A percentile compares a stretch with the other conserved stretches of the same genome.
These are phyloP conservation scores for Saturnispora serradocipensis DNA, from an alignment of 805 yeast genomes.

Conservation along the genomic window DNA sequence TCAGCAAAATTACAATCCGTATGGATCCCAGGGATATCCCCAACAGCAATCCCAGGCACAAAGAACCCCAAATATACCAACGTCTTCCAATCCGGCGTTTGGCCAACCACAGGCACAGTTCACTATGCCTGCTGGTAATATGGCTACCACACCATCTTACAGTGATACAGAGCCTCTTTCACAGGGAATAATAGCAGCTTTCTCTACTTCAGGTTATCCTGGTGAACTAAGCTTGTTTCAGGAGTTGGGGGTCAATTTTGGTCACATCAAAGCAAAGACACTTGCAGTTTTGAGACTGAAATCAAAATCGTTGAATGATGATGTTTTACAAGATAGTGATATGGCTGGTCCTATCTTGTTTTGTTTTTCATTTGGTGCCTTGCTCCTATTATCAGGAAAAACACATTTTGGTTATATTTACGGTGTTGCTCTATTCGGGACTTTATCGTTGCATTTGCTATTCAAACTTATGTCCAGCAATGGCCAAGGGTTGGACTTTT, in stretches of 20 bases:
- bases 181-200: conserved; percentile 78
- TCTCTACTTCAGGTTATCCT: conserved; percentile 86
- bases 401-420: conserved; percentile 95
- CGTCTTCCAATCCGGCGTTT: neutral
- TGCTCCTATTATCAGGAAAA: conserved; percentile 78
- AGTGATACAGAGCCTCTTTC: conserved; percentile 7
- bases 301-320: conserved; percentile 49
- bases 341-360: conserved; percentile 92
- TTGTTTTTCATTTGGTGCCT: conserved; percentile 77
- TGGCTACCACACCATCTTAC: conserved; percentile 2
- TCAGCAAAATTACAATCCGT: conserved; percentile 9
- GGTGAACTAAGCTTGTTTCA: conserved; percentile 92
- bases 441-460: conserved; percentile 71
- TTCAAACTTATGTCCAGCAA: conserved; percentile 75
- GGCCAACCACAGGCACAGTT: conserved; percentile 4
- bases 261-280: conserved; percentile 78
- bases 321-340: conserved; percentile 80
- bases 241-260: conserved; percentile 88
- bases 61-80: neutral
- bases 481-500: conserved; percentile 35
- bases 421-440: conserved; percentile 91
- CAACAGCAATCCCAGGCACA: conserved; percentile 7
- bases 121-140: conserved; percentile 1
- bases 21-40: conserved; percentile 6
- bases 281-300: conserved; percentile 75